These are phyloP conservation scores for Candida railenensis DNA, from an alignment of 805 yeast genomes.

Conservation along the genomic window DNA sequence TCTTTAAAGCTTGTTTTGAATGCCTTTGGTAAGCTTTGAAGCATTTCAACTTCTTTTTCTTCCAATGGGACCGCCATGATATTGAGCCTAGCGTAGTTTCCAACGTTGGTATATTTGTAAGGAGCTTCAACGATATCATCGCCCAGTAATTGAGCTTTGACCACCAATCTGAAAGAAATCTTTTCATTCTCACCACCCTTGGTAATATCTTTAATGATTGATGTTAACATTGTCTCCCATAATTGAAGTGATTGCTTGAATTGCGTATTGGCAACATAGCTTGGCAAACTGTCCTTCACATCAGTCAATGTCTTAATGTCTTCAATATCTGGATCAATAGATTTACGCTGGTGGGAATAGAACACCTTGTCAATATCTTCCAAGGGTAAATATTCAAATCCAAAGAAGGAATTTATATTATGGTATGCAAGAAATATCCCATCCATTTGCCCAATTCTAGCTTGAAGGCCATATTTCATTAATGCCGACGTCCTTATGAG, in stretches of 20 bases:
- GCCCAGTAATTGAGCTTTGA: constrained; percentile 13
- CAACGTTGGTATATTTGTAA: not conserved
- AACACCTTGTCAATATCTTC: constrained; percentile 59
- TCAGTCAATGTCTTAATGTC: constrained; percentile 15
- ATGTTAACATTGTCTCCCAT: constrained; percentile 36
- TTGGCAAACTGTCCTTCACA: constrained; percentile 38
- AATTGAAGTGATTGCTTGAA: constrained; percentile 59
- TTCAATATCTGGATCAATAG: constrained; percentile 9
- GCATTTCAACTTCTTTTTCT: constrained; percentile 15
- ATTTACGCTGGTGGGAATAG: constrained; percentile 12
- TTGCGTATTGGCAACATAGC: constrained; percentile 63
- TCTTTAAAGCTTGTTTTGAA: constrained; percentile 33
- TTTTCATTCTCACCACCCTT: constrained; percentile 6
- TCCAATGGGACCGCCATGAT: constrained; percentile 27
- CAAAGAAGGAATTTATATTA: constrained; percentile 76
- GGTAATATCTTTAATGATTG: constrained; percentile 25
- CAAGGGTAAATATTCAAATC: constrained; percentile 85
- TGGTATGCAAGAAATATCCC: constrained; percentile 94
- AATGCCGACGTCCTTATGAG: constrained; percentile 68
- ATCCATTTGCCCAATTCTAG: constrained; percentile 94
- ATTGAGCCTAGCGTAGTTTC: constrained; percentile 2
- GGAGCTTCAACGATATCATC: not conserved
- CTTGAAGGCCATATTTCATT: constrained; percentile 85
- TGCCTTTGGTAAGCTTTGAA: constrained; percentile 24
- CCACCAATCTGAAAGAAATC: constrained; percentile 26